Evolutionary conservation across 139 green algal species (phyloP).

Genomic region (Closterium sp.): DNA sequence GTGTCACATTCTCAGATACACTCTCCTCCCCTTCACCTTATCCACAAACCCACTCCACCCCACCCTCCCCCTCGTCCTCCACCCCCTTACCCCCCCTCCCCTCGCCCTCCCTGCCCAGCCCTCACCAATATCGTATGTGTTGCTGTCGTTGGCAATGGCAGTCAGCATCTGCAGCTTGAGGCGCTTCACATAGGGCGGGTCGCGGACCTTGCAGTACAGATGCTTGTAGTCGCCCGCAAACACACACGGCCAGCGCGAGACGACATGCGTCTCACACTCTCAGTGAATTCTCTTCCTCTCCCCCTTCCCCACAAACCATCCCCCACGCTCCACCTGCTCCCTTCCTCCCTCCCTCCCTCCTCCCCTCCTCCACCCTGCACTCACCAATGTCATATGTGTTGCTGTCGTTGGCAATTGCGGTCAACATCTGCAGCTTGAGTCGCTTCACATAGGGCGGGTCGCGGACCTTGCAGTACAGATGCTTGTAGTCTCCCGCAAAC

Average conservation of each 20-base stretch:
- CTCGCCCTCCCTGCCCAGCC: not conserved
- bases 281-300: not conserved
- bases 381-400: constrained; percentile 90
- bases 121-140: constrained; percentile 86
- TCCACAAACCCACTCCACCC: not conserved
- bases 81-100: not conserved
- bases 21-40: not conserved
- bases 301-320: not conserved
- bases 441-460: constrained; percentile 93
- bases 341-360: not conserved
- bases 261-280: not conserved
- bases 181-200: constrained; percentile 91
- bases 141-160: constrained; percentile 73
- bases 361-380: not conserved
- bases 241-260: too few relatives aligned
- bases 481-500: constrained; percentile 66
- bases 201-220: constrained; percentile 89
- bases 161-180: constrained; percentile 92
- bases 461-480: constrained; percentile 88
- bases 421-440: constrained; percentile 90
- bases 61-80: not conserved
- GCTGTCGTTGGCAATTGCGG: constrained; percentile 70
- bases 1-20: not conserved
- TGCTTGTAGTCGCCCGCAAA: constrained; percentile 72
- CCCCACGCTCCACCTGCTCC: not conserved